These are phyloP conservation scores for Dioscorea zingiberensis DNA, from an alignment of 106 monocot genomes.

Conservation along the genomic window DNA sequence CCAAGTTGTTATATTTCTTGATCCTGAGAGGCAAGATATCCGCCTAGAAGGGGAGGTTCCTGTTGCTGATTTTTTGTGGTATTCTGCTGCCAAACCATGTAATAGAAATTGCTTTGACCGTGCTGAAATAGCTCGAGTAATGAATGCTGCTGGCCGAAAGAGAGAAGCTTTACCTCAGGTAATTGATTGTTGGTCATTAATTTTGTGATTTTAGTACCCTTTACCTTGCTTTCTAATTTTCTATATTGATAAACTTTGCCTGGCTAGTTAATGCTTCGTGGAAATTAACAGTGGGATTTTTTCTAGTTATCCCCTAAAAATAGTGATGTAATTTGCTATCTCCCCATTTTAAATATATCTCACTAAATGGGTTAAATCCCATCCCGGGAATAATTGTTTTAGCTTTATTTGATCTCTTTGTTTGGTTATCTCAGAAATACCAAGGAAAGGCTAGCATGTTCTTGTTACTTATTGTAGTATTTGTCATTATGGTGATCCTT, in stretches of 20 bases:
- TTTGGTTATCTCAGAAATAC: too few species aligned
- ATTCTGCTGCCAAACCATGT: constrained; percentile 91
- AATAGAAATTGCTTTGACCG: constrained; percentile 98
- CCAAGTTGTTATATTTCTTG: constrained; percentile 82
- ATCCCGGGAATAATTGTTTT: too few species aligned
- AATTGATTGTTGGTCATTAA: neutral
- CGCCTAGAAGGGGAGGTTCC: constrained; percentile 93
- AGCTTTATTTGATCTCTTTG: too few species aligned
- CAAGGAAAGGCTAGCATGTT: too few species aligned
- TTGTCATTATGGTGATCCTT: too few species aligned
- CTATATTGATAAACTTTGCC: neutral
- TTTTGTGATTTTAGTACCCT: constrained; percentile 5
- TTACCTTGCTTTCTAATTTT: neutral
- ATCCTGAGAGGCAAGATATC: constrained; percentile 92
- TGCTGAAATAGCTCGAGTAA: constrained; percentile 93
- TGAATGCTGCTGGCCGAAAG: constrained; percentile 93
- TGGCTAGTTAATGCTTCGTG: too few species aligned
- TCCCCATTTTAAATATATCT: too few species aligned
- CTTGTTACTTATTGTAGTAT: too few species aligned
- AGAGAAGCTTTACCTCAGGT: constrained; percentile 92
- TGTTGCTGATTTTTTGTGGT: constrained; percentile 95
- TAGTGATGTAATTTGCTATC: too few species aligned
- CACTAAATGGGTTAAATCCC: too few species aligned
- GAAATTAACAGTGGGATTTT: too few species aligned
- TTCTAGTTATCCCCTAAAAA: too few species aligned